phyloP scores from a whole-genome alignment of 768 basidiomycete genomes.

The Floccularia luteovirens region DNA sequence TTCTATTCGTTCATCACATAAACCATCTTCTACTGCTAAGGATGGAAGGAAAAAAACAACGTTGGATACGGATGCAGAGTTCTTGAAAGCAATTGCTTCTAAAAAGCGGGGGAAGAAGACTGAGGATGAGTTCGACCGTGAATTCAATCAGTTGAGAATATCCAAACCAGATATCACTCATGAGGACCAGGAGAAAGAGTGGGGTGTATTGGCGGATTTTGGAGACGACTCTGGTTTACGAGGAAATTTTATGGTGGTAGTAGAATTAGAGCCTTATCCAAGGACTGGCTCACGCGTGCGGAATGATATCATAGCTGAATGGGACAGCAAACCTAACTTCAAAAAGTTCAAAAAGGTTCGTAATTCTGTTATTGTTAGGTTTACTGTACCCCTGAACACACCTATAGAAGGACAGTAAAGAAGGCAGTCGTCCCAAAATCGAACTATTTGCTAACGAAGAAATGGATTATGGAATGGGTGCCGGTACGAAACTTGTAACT shows the following conservation, averaged over 20 bases:
- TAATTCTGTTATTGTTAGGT: neutral
- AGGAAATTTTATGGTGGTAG: constrained; percentile 77
- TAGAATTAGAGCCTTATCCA: constrained; percentile 42
- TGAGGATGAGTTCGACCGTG: constrained; percentile 69
- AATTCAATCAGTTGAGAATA: constrained; percentile 73
- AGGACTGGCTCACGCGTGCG: constrained; percentile 6
- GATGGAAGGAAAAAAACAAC: constrained; percentile 32
- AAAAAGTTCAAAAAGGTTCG: constrained; percentile 75
- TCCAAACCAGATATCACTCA: constrained; percentile 49
- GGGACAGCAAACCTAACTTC: constrained; percentile 55
- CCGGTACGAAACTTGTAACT: constrained; percentile 24
- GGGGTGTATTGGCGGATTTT: constrained; percentile 59
- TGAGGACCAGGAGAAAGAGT: constrained; percentile 42
- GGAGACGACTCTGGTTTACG: constrained; percentile 52
- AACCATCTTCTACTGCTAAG: constrained; percentile 1
- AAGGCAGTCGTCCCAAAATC: constrained; percentile 23
- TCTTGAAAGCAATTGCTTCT: constrained; percentile 69
- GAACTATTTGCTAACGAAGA: constrained; percentile 45
- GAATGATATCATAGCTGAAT: constrained; percentile 18
- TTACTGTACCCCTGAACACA: too few relatives aligned
- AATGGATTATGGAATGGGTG: constrained; percentile 47
- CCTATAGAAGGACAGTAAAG: constrained; percentile 16
- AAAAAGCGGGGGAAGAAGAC: constrained; percentile 59
- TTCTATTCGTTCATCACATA: neutral
- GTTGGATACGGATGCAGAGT: constrained; percentile 61